Percentiles rank a stretch among this genome's conserved stretches.
These are phyloP conservation scores for Selaginella moellendorffii DNA, from an alignment of 75 land plant genomes.

Conservation along the genomic window DNA sequence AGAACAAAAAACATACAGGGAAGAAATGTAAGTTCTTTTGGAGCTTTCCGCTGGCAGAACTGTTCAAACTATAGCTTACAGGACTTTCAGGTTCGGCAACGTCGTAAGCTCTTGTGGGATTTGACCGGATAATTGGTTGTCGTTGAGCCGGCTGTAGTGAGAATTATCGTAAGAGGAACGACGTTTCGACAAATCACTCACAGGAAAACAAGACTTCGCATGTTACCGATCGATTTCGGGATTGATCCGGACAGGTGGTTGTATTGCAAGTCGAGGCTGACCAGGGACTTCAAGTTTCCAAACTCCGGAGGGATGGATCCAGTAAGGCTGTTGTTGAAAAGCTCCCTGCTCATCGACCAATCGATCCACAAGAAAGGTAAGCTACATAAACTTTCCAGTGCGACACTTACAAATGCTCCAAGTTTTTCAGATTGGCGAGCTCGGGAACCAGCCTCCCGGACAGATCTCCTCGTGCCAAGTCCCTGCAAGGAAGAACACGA, in stretches of 20 bases:
- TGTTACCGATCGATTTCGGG: neutral
- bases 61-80: neutral
- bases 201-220: neutral
- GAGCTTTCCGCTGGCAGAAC: neutral
- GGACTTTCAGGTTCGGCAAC: neutral
- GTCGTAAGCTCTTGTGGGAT: neutral
- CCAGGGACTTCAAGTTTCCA: neutral
- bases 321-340: neutral
- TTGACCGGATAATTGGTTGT: neutral
- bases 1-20: neutral
- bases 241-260: neutral
- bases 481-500: neutral
- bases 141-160: neutral
- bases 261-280: neutral
- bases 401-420: neutral
- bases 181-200: neutral
- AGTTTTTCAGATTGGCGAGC: neutral
- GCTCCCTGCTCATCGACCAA: neutral
- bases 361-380: neutral
- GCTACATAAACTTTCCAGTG: too few relatives aligned
- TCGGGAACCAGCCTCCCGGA: neutral
- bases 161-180: neutral
- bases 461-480: neutral
- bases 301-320: neutral
- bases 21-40: too few relatives aligned